These are phyloP conservation scores for Cytospora schulzeri DNA, from an alignment of 2,329 filamentous ascomycete species.

Conservation along the genomic window DNA sequence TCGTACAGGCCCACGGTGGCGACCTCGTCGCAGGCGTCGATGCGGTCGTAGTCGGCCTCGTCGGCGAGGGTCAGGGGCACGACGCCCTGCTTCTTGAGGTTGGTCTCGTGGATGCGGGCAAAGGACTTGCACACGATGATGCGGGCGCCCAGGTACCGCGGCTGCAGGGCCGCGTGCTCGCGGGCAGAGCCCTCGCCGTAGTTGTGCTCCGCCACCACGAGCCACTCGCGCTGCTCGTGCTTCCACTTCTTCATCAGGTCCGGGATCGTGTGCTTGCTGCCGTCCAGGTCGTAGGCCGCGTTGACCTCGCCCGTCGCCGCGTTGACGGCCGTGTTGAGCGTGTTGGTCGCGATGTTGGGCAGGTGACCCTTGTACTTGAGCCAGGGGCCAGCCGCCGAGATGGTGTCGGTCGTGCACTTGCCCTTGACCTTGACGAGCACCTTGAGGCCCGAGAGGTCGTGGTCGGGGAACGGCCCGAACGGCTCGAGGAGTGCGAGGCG, in stretches of 20 bases:
- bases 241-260: conserved; percentile 87
- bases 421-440: conserved; percentile 96
- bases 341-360: conserved; percentile 97
- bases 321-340: conserved; percentile 91
- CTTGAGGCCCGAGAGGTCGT: conserved; percentile 74
- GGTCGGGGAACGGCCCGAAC: conserved; percentile 78
- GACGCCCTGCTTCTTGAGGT: conserved; percentile 95
- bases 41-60: conserved; percentile 83
- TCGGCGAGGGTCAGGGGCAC: conserved; percentile 90
- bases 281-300: conserved; percentile 83
- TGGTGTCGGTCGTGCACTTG: conserved; percentile 98
- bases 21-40: conserved; percentile 82
- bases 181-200: conserved; percentile 86
- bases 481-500: conserved; percentile 90
- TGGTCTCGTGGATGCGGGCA: conserved; percentile 90
- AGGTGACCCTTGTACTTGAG: conserved; percentile 99
- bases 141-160: conserved; percentile 79
- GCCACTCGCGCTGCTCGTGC: conserved; percentile 73
- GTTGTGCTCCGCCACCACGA: conserved; percentile 97
- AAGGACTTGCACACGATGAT: conserved; percentile 81
- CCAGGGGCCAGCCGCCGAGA: conserved; percentile 95
- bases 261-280: conserved; percentile 75
- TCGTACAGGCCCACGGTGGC: conserved; percentile 81
- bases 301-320: conserved; percentile 92
- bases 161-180: conserved; percentile 86